Conservation (phyloP, 345 rosid species). For the rapeseed (Brassica napus) region Da-Ae NC_063438.1:4774001-4774500, state of each 20-base stretch:
- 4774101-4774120: constrained; percentile 20
- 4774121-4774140: constrained; percentile 25
- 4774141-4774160: constrained; percentile 19
- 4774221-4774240: constrained; percentile 43
- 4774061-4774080: constrained; percentile 40
- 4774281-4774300: constrained; percentile 33
- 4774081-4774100: constrained; percentile 21
- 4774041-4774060: constrained; percentile 34
- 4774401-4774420: too few relatives aligned
- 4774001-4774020: not conserved
- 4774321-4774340: constrained; percentile 25
- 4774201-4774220: constrained; percentile 38
- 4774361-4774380: not conserved
- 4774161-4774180: constrained; percentile 36
- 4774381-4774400: not conserved
- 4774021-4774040: not conserved
- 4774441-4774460: too few relatives aligned
- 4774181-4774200: constrained; percentile 40
- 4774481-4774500: too few relatives aligned
- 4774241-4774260: constrained; percentile 28
- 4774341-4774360: constrained; percentile 14
- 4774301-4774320: constrained; percentile 19
- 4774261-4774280: constrained; percentile 21
- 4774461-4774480: too few relatives aligned
- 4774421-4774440: too few relatives aligned